Base-by-base conservation (phyloP, 2,329 filamentous ascomycete genomes). In the Sporothrix brunneoviolacea region DNA sequence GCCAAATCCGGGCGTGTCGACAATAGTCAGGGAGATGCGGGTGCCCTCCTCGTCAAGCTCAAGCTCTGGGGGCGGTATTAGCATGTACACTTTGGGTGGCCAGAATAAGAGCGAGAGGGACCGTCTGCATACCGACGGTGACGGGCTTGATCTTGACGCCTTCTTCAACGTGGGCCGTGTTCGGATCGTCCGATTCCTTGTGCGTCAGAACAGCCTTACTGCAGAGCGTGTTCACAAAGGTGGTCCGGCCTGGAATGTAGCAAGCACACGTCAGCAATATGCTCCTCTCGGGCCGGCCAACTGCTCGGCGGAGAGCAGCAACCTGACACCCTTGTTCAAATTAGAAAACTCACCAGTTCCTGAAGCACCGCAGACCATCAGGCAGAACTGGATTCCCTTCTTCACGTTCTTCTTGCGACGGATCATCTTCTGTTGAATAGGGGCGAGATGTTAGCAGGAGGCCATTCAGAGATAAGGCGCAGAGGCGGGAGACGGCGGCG, bases 401-500 rank as follows among this genome's bases (percentile, higher is more conserved):
- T 96, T 96, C 76, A 98, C 91, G 82, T 98, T 97, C 88, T 98
- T 98, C 91, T 98, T 98, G 74, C 89, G 86, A 75, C 93, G 91
- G 70, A 96, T 91, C 87, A 95, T 93, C 73, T 94, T 88, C 83
- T 89, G 70, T 40, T 18, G 35, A 15, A 10, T 12, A 24, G 45
- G 19, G 45, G 19, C 16, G 27, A 19, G 37, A 21, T 47, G 56
- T 65, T 60, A 64, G 62, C 60, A 50, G 48, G 30, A 46, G 35
- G 28, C 10, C 18, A 28, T 40, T 51, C 42, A 51, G 45, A 27
- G 45, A 18, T 22, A 39, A 37, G 21, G 19, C 32, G 22, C n/a
- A n/a, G n/a, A n/a, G n/a, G 32, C 32, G 15, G 18, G 44, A 39
- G 12, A 30, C 3, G 33, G 13, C 22, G 18, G 33, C 10, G 30